phyloP scores from a whole-genome alignment of 768 basidiomycete genomes.

The Calvatia gigantea region DNA sequence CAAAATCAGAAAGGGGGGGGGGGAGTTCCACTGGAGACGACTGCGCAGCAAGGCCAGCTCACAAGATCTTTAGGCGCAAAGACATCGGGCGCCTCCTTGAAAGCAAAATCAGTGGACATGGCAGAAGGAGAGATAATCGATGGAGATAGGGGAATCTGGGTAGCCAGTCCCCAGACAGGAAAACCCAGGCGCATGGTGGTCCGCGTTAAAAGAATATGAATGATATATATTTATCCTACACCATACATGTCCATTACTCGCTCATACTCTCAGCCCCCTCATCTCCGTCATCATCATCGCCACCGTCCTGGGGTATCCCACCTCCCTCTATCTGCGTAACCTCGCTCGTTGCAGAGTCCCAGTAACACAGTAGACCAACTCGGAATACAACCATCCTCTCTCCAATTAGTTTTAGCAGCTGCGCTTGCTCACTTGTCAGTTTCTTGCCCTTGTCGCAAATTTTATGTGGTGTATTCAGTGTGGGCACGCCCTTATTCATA shows the following conservation, averaged over 20 bases:
- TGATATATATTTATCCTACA: constrained; percentile 14
- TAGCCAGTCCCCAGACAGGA: constrained; percentile 49
- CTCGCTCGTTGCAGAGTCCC: constrained; percentile 66
- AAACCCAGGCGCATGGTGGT: constrained; percentile 50
- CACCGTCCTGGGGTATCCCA: constrained; percentile 35
- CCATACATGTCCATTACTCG: constrained; percentile 20
- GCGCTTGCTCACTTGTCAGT: constrained; percentile 84
- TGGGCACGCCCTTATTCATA: constrained; percentile 86
- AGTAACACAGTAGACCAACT: constrained; percentile 66
- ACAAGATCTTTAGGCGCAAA: constrained; percentile 72
- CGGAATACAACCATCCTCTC: constrained; percentile 85
- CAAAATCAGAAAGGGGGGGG: neutral
- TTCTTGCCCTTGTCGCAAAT: constrained; percentile 81
- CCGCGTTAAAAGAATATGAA: neutral
- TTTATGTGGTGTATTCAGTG: constrained; percentile 72
- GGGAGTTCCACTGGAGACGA: neutral
- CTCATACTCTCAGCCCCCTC: constrained; percentile 47
- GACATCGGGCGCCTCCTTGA: constrained; percentile 55
- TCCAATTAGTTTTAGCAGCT: constrained; percentile 88
- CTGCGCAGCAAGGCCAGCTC: constrained; percentile 1
- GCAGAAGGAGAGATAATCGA: constrained; percentile 17
- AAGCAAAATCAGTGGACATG: constrained; percentile 39
- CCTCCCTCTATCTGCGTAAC: constrained; percentile 56
- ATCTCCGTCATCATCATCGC: constrained; percentile 31
- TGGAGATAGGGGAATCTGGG: constrained; percentile 47